Evolutionary conservation across 176 grass and related monocot species (phyloP).

Genomic region (Carex pumila): DNA sequence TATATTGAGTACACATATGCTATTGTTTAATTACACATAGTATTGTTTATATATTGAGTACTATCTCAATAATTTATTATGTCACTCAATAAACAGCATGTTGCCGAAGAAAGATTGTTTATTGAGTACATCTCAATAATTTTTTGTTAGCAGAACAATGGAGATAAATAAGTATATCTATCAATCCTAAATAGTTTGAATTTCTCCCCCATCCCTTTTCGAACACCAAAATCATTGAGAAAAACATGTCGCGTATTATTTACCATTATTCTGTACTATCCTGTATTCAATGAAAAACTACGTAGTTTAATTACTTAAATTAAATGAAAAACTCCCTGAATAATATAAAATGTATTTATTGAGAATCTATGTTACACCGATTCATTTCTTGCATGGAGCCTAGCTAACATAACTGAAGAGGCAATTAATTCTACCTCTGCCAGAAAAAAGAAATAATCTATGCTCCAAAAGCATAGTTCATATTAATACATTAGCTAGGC

Average conservation of each 20-base stretch:
- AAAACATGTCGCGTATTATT: background rate
- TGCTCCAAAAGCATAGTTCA: background rate
- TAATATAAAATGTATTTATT: background rate
- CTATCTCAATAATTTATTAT: no score
- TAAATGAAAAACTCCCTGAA: background rate
- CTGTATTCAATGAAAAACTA: background rate
- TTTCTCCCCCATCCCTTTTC: background rate
- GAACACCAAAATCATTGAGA: background rate
- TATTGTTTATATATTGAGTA: no score
- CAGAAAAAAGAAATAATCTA: conserved; percentile 1
- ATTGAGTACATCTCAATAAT: no score
- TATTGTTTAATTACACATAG: no score
- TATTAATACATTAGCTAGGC: background rate
- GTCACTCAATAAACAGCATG: no score
- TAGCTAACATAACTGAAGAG: conserved; percentile 5
- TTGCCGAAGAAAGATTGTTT: no score
- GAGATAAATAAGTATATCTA: background rate
- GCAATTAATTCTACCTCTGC: background rate
- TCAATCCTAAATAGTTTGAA: background rate
- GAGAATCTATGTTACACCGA: background rate
- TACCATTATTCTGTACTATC: background rate
- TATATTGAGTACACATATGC: no score
- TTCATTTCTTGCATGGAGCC: conserved; percentile 2
- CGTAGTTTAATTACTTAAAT: no score
- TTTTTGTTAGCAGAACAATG: background rate